Base-by-base conservation (phyloP, 768 basidiomycete species). In the Auricularia auricula-judae region DNA sequence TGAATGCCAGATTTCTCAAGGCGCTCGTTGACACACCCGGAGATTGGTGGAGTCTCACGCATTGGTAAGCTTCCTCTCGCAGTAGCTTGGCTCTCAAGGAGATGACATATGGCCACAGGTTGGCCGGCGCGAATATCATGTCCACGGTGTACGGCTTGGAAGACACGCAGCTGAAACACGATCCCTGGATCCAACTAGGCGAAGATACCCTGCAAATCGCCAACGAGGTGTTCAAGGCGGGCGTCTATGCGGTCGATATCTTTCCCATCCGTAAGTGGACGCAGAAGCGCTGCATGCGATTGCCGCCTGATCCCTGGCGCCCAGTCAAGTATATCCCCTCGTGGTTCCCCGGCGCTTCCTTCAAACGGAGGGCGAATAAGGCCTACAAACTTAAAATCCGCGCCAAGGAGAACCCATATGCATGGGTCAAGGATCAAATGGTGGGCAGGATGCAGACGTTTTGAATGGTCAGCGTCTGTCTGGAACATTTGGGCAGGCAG, bases 301-400 rank as follows among this genome's bases (percentile, higher is more conserved):
- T 29, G 29, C 29, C 29, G 29, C 29, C 29, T 29, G 10, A 12
- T 35, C 51, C 16, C 54, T 36, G 11, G 12, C n/a, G n/a, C 39
- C 12, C 18, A 62, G 63, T 66, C 29, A 61, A 64, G 21, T 53
- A 68, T 59, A 58, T 69, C 35, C 68, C 39, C 39, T 42, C 39
- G 39, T 42, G 39, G 39, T 42, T 42, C 39, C 39, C 39, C 39
- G 39, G 39, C 39, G 39, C 39, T 42, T 42, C 39, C 8, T 42
- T 42, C 39, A 42, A 42, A 42, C 39, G 39, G 39, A 42, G 12
- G 39, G 39, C 39, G 12, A 42, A 8, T 7, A 81, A 82, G 63
- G 79, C 79, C 4, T 80, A 72, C 18, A 68, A 72, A 16, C 78
- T 79, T 44, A 77, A 63, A 68, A 74, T 42, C 39, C 39, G 39